Evolutionary conservation across 768 basidiomycete species (phyloP), one percentile per base, ranked within the genome.

Genomic region (Scleroderma citrinum): DNA sequence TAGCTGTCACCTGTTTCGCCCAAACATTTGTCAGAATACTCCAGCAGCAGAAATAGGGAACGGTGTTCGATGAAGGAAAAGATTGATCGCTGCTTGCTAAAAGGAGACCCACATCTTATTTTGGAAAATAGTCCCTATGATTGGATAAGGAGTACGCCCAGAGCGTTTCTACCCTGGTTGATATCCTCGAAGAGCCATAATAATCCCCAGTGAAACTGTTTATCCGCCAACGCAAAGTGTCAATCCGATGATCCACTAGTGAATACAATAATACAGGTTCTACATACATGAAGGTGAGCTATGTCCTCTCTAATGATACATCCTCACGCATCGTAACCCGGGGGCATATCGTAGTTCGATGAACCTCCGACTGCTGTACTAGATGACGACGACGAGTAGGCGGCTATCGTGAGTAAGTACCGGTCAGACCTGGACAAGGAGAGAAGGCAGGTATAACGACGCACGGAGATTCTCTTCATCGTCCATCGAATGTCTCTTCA

Each of bases 401-500:
- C 65, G 36, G 65, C 65, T 66, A 23, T 39, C 13, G 12, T 30
- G 14, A 29, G 26, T 11, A 37, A 16, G 4, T 24, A 5, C 39
- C n/a, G 37, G 8, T 24, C 14, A 17, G 30, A 43, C 54, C 30
- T 52, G 14, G 13, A 42, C 46, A 36, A 16, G 3, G 8, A 39
- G 36, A 11, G 30, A 36, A 26, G 23, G 11, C n/a, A 49, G 38
- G 17, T 7, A 19, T 39, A 47, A 34, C 42, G 32, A 68, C 65
- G 8, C 51, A 66, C 65, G 65, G 39, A 66, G 26, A 49, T 59
- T 43, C 20, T 66, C 65, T 14, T 68, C 67, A 11, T 66, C 67
- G n/a, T 65, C 65, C 37, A 67, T 47, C 17, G 51, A 53, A 62
- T 81, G 80, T 41, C 85, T 71, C 61, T 72, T 82, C 87, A 88